These are phyloP conservation scores for Selaginella moellendorffii DNA, from an alignment of 75 land plant genomes.

Conservation along the genomic window DNA sequence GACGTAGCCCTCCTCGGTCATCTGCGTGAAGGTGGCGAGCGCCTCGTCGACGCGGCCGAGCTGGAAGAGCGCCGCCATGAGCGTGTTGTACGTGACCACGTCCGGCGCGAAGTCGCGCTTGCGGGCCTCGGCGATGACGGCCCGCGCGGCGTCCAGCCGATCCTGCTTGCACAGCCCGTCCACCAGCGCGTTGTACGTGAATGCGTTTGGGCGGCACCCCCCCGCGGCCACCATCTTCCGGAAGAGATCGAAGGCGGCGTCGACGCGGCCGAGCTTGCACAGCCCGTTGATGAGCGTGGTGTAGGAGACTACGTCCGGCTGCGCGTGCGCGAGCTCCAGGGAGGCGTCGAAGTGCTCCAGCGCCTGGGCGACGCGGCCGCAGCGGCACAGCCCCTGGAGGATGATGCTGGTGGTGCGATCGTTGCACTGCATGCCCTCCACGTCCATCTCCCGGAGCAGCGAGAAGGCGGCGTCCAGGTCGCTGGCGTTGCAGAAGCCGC, in stretches of 20 bases:
- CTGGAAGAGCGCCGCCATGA: not conserved
- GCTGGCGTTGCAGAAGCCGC: not conserved
- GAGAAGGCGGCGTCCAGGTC: not conserved
- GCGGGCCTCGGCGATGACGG: not conserved
- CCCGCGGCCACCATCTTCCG: not conserved
- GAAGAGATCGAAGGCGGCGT: not conserved
- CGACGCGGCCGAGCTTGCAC: not conserved
- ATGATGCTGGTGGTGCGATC: not conserved
- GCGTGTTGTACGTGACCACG: constrained; percentile 4
- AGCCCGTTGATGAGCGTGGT: not conserved
- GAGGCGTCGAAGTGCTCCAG: not conserved
- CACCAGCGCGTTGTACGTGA: not conserved
- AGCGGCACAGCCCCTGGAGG: not conserved
- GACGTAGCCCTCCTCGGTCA: not conserved
- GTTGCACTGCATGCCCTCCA: not conserved
- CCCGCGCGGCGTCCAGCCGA: not conserved
- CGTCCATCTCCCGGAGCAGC: not conserved
- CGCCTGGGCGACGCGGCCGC: not conserved
- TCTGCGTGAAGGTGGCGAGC: not conserved
- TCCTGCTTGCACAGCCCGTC: not conserved
- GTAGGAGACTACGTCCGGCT: not conserved
- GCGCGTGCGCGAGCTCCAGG: no score
- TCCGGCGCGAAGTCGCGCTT: not conserved
- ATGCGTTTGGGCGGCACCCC: not conserved
- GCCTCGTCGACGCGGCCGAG: not conserved